A percentile compares a stretch with the other conserved stretches of the same genome.
phyloP scores from a whole-genome alignment of 257 asterid species.

The Plantago elongata region DNA sequence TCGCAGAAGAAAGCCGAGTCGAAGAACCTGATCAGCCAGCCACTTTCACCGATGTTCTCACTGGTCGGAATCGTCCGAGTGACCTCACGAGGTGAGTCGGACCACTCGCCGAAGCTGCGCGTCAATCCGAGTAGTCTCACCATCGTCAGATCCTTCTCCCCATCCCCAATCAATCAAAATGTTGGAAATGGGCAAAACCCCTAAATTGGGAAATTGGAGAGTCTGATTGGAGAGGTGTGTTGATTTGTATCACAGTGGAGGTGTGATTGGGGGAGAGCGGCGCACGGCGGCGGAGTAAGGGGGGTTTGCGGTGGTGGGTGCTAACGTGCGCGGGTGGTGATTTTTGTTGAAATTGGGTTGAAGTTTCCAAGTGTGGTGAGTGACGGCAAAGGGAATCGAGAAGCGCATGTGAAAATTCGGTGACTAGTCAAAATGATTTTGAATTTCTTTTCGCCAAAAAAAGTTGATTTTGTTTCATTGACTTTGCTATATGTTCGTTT shows the following conservation, averaged over 20 bases:
- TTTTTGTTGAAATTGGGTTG: conserved; percentile 21
- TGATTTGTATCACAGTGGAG: neutral
- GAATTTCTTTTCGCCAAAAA: no score
- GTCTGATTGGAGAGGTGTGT: neutral
- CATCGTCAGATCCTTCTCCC: conserved; percentile 57
- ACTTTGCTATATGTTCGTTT: no score
- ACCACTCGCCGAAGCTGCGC: conserved; percentile 62
- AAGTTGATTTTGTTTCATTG: no score
- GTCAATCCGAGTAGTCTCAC: conserved; percentile 75
- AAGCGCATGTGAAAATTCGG: conserved; percentile 5
- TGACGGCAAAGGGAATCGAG: conserved; percentile 32
- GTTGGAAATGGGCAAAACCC: conserved; percentile 42
- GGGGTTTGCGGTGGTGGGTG: conserved; percentile 30
- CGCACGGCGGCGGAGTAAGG: no score
- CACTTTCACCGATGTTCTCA: conserved; percentile 75
- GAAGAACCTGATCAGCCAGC: conserved; percentile 88
- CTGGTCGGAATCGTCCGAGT: conserved; percentile 89
- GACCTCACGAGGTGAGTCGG: conserved; percentile 85
- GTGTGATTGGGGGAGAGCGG: neutral
- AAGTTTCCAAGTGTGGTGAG: conserved; percentile 16
- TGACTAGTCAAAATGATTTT: neutral
- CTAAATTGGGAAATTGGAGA: conserved; percentile 21
- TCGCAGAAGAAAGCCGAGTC: conserved; percentile 90
- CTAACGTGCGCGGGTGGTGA: conserved; percentile 55
- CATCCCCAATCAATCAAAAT: conserved; percentile 26